phyloP scores from a whole-genome alignment of 176 grass and related monocot species.

The Alopecurus myosuroides region DNA sequence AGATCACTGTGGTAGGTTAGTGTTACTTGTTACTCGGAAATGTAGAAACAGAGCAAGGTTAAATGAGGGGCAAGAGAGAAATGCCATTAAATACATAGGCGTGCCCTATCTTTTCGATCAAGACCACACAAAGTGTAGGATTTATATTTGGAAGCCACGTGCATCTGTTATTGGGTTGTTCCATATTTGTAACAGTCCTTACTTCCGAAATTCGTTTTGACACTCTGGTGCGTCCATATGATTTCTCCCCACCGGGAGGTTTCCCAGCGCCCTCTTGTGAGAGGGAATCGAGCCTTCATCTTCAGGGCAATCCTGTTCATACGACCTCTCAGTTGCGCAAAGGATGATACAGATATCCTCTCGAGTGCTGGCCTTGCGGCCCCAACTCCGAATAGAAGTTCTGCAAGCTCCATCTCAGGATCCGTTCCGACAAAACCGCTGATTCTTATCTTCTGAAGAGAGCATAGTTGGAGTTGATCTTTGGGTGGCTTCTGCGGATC shows the following conservation, averaged over 20 bases:
- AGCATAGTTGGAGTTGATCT: neutral
- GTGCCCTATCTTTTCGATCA: neutral
- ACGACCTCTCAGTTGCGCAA: neutral
- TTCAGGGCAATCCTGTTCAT: neutral
- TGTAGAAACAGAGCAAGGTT: neutral
- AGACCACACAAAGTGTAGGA: neutral
- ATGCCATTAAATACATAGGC: neutral
- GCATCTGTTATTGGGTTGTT: no score
- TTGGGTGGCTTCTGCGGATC: neutral
- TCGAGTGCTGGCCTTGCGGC: neutral
- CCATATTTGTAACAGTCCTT: no score
- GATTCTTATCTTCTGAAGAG: neutral
- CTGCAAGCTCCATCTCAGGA: neutral
- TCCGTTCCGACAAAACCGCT: neutral
- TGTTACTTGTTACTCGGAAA: neutral
- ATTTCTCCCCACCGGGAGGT: neutral
- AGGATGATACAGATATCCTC: neutral
- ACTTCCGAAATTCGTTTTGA: no score
- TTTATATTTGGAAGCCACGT: neutral
- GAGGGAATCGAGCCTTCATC: neutral
- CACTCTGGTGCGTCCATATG: neutral
- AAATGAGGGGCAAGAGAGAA: neutral
- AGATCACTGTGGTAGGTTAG: neutral
- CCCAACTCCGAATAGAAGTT: neutral
- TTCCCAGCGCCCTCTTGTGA: neutral